Evolutionary conservation across 805 yeast genomes (phyloP).

Genomic region (Pichia phayaonensis): DNA sequence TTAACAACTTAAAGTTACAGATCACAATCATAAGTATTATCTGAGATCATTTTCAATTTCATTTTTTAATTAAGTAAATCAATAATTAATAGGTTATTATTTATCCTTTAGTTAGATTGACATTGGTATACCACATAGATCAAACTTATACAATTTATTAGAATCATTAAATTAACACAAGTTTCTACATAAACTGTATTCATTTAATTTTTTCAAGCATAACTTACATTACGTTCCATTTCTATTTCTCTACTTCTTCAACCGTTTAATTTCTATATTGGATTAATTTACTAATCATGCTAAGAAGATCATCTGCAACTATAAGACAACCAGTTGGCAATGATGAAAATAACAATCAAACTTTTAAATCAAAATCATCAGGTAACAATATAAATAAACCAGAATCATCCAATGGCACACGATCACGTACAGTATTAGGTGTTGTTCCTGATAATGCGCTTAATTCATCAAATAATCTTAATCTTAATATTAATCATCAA

Average conservation of each 20-base stretch:
- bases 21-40: not conserved
- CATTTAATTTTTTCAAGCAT: not conserved
- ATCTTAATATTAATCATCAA: not conserved
- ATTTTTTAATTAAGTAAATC: not conserved
- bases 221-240: not conserved
- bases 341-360: conserved; percentile 20
- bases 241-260: not conserved
- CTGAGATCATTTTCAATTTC: not conserved
- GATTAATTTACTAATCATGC: conserved; percentile 6
- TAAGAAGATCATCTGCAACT: conserved; percentile 11
- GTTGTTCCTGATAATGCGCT: conserved; percentile 22
- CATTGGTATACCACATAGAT: too few relatives aligned
- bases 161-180: not conserved
- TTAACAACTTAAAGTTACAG: conserved; percentile 1
- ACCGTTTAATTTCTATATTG: not conserved
- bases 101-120: not conserved
- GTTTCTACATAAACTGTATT: not conserved
- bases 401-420: not conserved
- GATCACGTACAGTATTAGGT: conserved; percentile 23
- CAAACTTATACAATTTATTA: not conserved
- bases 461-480: conserved; percentile 11
- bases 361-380: not conserved
- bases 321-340: conserved; percentile 15
- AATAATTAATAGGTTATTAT: not conserved
- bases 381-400: not conserved